Conservation (phyloP, 1,139 yeast species). For the Suhomyces coccinellae region DNA sequence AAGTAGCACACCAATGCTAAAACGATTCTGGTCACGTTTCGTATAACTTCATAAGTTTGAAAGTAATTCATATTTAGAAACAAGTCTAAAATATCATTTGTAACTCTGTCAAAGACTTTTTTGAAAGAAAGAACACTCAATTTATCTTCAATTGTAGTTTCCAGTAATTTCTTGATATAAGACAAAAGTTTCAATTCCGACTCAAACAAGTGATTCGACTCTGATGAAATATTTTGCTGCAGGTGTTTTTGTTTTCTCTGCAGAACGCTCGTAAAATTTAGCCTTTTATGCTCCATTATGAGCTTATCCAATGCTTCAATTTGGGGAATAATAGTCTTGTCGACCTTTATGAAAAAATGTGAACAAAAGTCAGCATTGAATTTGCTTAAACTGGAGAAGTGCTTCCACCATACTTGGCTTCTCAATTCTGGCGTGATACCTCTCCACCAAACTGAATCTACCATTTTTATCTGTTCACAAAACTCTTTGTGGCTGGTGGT, state of each 20-base stretch:
- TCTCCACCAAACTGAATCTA: constrained; percentile 65
- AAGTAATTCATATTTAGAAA: constrained; percentile 50
- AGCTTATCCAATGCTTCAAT: constrained; percentile 6
- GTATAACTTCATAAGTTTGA: constrained; percentile 30
- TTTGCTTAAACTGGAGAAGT: constrained; percentile 30
- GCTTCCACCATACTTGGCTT: constrained; percentile 50
- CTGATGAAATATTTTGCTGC: background rate
- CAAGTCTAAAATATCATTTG: constrained; percentile 28
- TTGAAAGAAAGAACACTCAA: constrained; percentile 8
- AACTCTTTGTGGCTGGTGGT: constrained; percentile 21
- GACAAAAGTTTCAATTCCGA: background rate
- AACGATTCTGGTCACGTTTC: constrained; percentile 28
- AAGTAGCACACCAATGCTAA: constrained; percentile 25
- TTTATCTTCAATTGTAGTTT: background rate
- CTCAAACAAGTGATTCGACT: background rate
- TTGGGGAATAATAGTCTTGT: constrained; percentile 6
- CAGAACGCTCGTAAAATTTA: constrained; percentile 4
- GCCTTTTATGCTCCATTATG: constrained; percentile 6
- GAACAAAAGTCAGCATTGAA: constrained; percentile 21
- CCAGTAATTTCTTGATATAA: background rate
- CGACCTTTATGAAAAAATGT: constrained; percentile 20
- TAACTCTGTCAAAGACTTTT: constrained; percentile 12
- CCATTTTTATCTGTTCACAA: constrained; percentile 25
- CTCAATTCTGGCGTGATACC: constrained; percentile 57
- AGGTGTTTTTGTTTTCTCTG: background rate